These are phyloP conservation scores for Simplicillium aogashimaense DNA, from an alignment of 2,329 filamentous ascomycete genomes.

Conservation along the genomic window DNA sequence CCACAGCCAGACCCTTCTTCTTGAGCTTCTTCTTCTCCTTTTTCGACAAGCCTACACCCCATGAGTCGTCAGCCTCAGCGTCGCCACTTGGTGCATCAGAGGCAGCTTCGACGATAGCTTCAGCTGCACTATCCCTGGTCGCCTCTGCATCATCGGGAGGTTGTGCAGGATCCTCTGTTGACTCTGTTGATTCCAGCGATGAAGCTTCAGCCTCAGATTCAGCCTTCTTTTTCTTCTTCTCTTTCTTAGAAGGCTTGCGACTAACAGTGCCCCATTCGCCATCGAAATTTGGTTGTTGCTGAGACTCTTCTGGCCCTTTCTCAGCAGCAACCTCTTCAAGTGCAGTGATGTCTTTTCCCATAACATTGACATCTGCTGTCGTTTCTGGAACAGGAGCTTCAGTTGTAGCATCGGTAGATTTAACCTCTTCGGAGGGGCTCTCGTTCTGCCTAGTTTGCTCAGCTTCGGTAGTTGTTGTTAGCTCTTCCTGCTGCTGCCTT, in stretches of 20 bases:
- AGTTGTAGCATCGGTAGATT: conserved; percentile 4
- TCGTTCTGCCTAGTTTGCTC: conserved; percentile 9
- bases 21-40: conserved; percentile 21
- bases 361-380: conserved; percentile 2
- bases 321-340: not conserved
- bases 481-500: conserved; percentile 17
- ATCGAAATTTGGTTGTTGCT: not conserved
- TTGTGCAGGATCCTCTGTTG: not conserved
- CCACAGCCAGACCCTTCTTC: conserved; percentile 3
- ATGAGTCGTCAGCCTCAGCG: conserved; percentile 1
- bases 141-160: not conserved
- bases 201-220: not conserved
- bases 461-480: not conserved
- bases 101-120: conserved; percentile 3
- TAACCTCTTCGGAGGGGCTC: conserved; percentile 8
- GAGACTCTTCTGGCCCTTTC: no score
- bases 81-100: not conserved
- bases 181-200: not conserved
- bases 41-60: conserved; percentile 5
- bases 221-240: conserved; percentile 11
- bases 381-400: conserved; percentile 10
- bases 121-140: not conserved
- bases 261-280: conserved; percentile 1
- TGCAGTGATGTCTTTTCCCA: conserved; percentile 1
- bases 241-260: conserved; percentile 8